Conservation (phyloP, 495 filamentous ascomycete genomes). For the Daldinia decipiens region DNA sequence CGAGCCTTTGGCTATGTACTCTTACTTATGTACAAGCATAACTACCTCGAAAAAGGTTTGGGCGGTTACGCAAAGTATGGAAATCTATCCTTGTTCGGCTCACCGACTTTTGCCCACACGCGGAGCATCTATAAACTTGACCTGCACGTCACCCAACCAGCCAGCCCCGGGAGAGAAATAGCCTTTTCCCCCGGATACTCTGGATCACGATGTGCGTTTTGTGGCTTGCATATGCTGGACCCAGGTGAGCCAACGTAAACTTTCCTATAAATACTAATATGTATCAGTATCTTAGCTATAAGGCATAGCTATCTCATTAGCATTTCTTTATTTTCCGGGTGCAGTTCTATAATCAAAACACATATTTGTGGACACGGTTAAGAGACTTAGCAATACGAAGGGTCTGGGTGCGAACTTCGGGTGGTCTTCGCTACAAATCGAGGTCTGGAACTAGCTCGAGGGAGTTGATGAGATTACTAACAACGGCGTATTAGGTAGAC, state of each 20-base stretch:
- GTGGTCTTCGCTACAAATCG: conserved; percentile 24
- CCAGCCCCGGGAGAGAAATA: conserved; percentile 34
- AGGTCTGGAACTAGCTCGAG: conserved; percentile 38
- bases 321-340: conserved; percentile 4
- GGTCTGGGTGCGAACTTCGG: conserved; percentile 31
- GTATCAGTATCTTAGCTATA: neutral
- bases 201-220: conserved; percentile 36
- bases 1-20: conserved; percentile 9
- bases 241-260: conserved; percentile 16
- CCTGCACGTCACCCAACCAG: conserved; percentile 44
- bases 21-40: conserved; percentile 12
- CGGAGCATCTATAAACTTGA: conserved; percentile 24
- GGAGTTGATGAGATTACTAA: conserved; percentile 32
- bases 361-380: conserved; percentile 4
- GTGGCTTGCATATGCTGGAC: conserved; percentile 40
- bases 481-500: conserved; percentile 31
- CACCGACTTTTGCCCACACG: conserved; percentile 49
- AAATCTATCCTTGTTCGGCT: conserved; percentile 41
- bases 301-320: neutral
- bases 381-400: conserved; percentile 18
- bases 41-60: conserved; percentile 14
- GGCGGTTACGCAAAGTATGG: conserved; percentile 22
- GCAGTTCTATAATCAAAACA: conserved; percentile 3
- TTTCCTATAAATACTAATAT: conserved; percentile 9
- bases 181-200: conserved; percentile 40